A percentile compares a stretch with the other conserved stretches of the same genome.
These are phyloP conservation scores for Sistotremastrum suecicum DNA, from an alignment of 768 basidiomycete genomes.

Conservation along the genomic window DNA sequence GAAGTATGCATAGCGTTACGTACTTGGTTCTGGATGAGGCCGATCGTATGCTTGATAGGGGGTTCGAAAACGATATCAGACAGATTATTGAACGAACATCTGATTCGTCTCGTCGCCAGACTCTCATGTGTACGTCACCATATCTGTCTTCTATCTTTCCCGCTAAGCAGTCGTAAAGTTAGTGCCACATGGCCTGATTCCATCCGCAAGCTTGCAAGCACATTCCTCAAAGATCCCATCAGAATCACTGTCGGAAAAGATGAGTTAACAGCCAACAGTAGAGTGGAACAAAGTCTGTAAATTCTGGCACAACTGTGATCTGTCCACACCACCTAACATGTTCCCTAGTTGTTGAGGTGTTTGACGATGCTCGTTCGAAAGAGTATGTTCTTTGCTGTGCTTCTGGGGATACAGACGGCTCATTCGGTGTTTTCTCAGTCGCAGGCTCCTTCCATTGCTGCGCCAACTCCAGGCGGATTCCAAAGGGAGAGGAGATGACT, in stretches of 20 bases:
- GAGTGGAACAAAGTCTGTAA: slow-evolving; percentile 62
- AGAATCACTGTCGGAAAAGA: slow-evolving; percentile 93
- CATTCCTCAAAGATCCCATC: slow-evolving; percentile 76
- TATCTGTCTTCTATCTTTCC: slow-evolving; percentile 2
- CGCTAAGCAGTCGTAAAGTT: slow-evolving; percentile 31
- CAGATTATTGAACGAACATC: slow-evolving; percentile 70
- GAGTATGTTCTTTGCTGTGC: slow-evolving; percentile 43
- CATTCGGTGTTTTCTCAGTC: slow-evolving; percentile 22
- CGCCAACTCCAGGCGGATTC: slow-evolving; percentile 46
- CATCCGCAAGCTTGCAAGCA: slow-evolving; percentile 74
- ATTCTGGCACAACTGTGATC: background rate
- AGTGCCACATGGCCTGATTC: slow-evolving; percentile 98
- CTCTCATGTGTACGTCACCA: slow-evolving; percentile 74
- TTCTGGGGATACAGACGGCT: background rate
- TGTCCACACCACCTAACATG: background rate
- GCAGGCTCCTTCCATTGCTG: slow-evolving; percentile 45
- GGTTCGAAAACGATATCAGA: slow-evolving; percentile 95
- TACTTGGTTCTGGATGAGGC: slow-evolving; percentile 97
- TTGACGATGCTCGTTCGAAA: slow-evolving; percentile 73
- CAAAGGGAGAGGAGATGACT: slow-evolving; percentile 32
- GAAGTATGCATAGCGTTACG: slow-evolving; percentile 39
- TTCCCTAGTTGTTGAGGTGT: slow-evolving; percentile 58
- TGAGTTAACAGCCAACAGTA: slow-evolving; percentile 85
- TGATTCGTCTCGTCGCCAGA: slow-evolving; percentile 62
- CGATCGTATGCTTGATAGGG: slow-evolving; percentile 95